phyloP scores from a whole-genome alignment of 352 stramenopile genomes.

The Phytophthora capsici region DNA sequence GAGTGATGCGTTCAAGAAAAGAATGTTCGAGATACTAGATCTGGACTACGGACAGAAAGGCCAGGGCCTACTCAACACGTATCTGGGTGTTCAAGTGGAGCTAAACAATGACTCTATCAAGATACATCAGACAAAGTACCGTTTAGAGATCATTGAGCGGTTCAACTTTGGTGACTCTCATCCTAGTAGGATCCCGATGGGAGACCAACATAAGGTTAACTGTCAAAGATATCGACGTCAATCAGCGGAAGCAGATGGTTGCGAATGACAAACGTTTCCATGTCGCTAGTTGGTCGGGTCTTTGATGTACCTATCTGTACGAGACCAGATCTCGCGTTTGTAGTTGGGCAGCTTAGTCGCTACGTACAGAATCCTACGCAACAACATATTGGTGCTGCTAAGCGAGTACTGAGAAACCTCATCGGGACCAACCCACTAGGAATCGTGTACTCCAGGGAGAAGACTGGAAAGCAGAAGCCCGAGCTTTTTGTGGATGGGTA shows the following conservation, averaged over 20 bases:
- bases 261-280: background rate
- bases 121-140: background rate
- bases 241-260: background rate
- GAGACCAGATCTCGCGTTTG: background rate
- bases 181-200: background rate
- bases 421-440: background rate
- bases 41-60: too few species aligned
- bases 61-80: too few species aligned
- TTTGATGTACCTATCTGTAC: background rate
- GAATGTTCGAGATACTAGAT: too few species aligned
- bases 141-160: background rate
- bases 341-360: background rate
- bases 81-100: too few species aligned
- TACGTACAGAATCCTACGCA: slow-evolving; percentile 3
- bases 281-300: background rate
- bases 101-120: too few species aligned
- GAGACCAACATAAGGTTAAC: background rate
- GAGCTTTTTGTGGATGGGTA: background rate
- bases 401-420: background rate
- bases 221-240: background rate
- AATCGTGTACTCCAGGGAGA: background rate
- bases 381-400: slow-evolving; percentile 7
- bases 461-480: background rate
- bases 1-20: too few species aligned
- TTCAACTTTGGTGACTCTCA: background rate